Base-by-base conservation (phyloP, 371 early-diverging fungal species). In the Capniomyces stellatus region DNA sequence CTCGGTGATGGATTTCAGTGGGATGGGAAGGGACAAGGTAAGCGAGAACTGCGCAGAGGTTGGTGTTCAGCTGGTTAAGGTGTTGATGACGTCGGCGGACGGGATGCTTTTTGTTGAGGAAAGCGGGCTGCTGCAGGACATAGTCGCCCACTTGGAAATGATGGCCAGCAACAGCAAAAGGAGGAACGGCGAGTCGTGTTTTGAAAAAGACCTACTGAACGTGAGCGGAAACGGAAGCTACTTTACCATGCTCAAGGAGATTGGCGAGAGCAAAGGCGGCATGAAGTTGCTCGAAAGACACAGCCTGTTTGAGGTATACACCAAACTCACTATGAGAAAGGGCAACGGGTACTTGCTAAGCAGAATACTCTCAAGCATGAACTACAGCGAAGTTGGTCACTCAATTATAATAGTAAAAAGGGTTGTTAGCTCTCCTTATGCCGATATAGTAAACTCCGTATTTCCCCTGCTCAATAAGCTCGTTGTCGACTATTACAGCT, bases 141-240 rank as follows among this genome's bases (percentile, higher is more conserved):
- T 67, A 10, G 67, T 66, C 19, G 59, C 59, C 12, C 66, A 67
- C 40, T 48, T 67, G 24, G 35, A 51, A 19, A 63, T 59, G 54
- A 58, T 52, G 12, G 2, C 4, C 39, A 51, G 23, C n/a, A 58
- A 59, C 29, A 54, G 63, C 19, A 53, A 58, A 28, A 43, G 23
- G n/a, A 46, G 49, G n/a, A 59, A 61, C 41, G 60, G 58, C 15
- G 64, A 66, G 44, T 66, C 66, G 58, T 66, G 66, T 49, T 66
- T 66, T 29, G 58, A 64, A 30, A 62, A 62, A 42, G 57, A 60
- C 3, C 55, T 61, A 18, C 52, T 66, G 58, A 64, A 66, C 22
- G 61, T 59, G 60, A 66, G 64, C 22, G 60, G 60, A 64, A 60
- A 62, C 10, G 63, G 64, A 0, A 67, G 61, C n/a, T 67, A 67